Base-by-base conservation (phyloP, 495 filamentous ascomycete genomes). In the Xylaria scruposa region DNA sequence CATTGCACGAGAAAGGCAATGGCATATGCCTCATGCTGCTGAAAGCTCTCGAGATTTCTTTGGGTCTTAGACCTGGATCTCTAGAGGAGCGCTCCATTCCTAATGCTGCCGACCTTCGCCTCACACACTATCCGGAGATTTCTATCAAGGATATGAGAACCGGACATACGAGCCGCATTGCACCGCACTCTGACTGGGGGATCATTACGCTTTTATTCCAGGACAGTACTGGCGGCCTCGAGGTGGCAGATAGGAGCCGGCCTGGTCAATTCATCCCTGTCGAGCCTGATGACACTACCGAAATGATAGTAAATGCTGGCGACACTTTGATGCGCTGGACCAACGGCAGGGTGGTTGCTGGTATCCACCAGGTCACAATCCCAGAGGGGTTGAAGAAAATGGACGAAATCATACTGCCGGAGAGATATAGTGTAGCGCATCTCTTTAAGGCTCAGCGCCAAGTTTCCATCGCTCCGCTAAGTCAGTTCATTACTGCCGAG, bases 61-160 rank as follows among this genome's bases (percentile, higher is more conserved):
- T 76, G 13, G 56, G 42, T 21, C 61, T 77, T 24, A 56, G 17
- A 7, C 42, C 47, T 24, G 73, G 65, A 21, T 73, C 64, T 10
- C 40, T 74, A 1, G 58, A 38, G 26, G 51, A 66, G 24, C 47
- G 49, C 56, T 74, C 71, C 38, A 54, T 64, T 46, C 69, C 63
- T 21, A 63, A 63, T 40, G 60, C 60, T 13, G 60, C 60, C n/a
- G 89, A 91, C 71, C 78, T 91, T 0, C 85, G 90, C 7, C 77
- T 92, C 5, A 80, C 90, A 12, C 88, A 91, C 70, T 91, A 91
- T 70, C 87, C 89, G 3, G 80, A 85, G 9, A 77, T 90, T 9
- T 81, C 85, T 17, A 82, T 80, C 2, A 78, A 75, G 4, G 62
- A 59, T 21, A 59, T 72, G 62, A 56, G 59, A 17, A 42, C 67